These are phyloP conservation scores for Amphirosellinia nigrospora DNA, from an alignment of 495 filamentous ascomycete genomes.

Conservation along the genomic window DNA sequence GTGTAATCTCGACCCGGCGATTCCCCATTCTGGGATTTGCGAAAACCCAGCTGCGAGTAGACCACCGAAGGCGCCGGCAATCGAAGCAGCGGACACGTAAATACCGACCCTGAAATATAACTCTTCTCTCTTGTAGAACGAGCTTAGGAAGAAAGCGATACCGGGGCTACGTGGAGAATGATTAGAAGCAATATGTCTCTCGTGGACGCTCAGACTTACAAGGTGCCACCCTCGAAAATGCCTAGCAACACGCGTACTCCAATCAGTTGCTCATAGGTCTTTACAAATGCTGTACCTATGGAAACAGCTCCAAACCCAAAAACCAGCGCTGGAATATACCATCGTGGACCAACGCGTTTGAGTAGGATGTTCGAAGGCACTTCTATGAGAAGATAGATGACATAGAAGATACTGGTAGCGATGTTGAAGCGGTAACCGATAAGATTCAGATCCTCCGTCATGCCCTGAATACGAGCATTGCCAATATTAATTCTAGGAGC, in stretches of 20 bases:
- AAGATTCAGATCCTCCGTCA: constrained; percentile 60
- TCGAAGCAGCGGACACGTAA: constrained; percentile 61
- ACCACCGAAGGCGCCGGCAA: constrained; percentile 64
- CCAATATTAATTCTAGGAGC: constrained; percentile 66
- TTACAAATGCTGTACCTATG: constrained; percentile 53
- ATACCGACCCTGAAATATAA: constrained; percentile 63
- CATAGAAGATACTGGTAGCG: constrained; percentile 67
- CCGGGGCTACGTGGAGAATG: constrained; percentile 42
- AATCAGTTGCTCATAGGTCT: constrained; percentile 50
- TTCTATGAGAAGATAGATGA: constrained; percentile 70
- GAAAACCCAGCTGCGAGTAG: constrained; percentile 60
- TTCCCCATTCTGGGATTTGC: constrained; percentile 55
- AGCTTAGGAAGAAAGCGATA: constrained; percentile 61
- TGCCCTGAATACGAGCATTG: constrained; percentile 68
- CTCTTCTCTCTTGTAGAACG: constrained; percentile 64
- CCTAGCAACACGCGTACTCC: constrained; percentile 50
- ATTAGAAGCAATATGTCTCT: background rate
- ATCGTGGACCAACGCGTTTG: constrained; percentile 63
- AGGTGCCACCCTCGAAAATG: constrained; percentile 61
- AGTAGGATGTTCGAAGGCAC: constrained; percentile 70
- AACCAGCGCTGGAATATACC: constrained; percentile 69
- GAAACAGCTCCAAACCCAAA: constrained; percentile 54
- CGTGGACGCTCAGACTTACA: constrained; percentile 30
- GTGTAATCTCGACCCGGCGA: constrained; percentile 50
- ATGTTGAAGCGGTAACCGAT: constrained; percentile 61